These are phyloP conservation scores for Rhynchosporium secalis DNA, from an alignment of 2,329 filamentous ascomycete genomes.

Conservation along the genomic window DNA sequence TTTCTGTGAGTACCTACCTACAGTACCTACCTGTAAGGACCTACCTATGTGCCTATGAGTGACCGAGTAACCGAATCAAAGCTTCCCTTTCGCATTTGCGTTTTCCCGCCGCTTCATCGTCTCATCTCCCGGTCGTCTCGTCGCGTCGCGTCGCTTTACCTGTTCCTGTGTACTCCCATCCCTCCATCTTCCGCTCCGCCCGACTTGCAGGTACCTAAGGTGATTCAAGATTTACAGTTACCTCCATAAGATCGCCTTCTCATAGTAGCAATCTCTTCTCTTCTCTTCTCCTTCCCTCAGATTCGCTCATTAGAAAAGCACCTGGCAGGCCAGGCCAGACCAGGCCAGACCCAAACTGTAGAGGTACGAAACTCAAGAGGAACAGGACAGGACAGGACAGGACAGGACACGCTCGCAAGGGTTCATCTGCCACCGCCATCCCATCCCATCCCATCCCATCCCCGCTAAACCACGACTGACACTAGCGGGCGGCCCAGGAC, in stretches of 20 bases:
- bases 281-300: not conserved
- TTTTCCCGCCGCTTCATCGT: not conserved
- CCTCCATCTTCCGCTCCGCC: conserved; percentile 4
- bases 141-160: not conserved
- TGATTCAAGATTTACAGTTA: too few relatives aligned
- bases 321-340: not conserved
- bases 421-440: not conserved
- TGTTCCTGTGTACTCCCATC: not conserved
- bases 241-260: too few relatives aligned
- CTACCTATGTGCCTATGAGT: too few relatives aligned
- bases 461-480: not conserved
- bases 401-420: not conserved
- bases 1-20: too few relatives aligned
- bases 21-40: too few relatives aligned
- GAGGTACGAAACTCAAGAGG: not conserved
- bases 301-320: not conserved
- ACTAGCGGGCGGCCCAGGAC: not conserved
- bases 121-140: not conserved
- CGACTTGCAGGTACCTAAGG: not conserved
- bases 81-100: not conserved
- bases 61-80: not conserved
- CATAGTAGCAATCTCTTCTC: not conserved
- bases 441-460: not conserved
- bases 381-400: conserved; percentile 2
- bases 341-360: not conserved